Conservation (phyloP, 2,329 filamentous ascomycete species). For the Fusarium nisikadoi region DNA sequence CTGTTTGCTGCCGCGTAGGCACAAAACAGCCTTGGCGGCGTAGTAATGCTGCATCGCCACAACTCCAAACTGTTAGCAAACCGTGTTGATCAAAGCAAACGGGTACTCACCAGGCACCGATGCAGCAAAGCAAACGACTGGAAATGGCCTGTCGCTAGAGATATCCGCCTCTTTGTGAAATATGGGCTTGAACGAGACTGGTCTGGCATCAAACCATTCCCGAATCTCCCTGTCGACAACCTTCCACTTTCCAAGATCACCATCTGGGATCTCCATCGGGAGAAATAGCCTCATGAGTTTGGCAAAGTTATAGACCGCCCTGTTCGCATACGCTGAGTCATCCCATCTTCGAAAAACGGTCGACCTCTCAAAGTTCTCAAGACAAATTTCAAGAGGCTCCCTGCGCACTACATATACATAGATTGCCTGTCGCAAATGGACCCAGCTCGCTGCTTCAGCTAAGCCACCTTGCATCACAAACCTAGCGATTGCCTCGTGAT, state of each 20-base stretch:
- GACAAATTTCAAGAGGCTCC: not conserved
- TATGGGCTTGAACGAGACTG: not conserved
- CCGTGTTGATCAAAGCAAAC: accelerated
- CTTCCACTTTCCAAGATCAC: not conserved
- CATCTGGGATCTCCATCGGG: accelerated
- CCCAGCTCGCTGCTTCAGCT: constrained; percentile 2
- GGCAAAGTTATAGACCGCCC: not conserved
- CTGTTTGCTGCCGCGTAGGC: not conserved
- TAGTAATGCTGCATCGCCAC: constrained; percentile 14
- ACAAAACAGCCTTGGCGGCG: not conserved
- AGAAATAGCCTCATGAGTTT: not conserved
- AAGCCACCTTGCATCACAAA: constrained; percentile 1
- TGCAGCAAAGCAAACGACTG: not conserved
- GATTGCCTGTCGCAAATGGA: not conserved
- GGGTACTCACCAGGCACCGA: not conserved
- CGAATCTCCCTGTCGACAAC: not conserved
- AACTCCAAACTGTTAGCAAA: not conserved
- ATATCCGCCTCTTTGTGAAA: not conserved
- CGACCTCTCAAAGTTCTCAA: not conserved
- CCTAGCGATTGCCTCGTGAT: not conserved
- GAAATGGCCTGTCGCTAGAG: not conserved
- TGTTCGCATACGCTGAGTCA: constrained; percentile 3
- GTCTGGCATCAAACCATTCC: not conserved
- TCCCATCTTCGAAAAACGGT: not conserved
- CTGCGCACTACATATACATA: not conserved